Evolutionary conservation across 1,284 basidiomycete species (phyloP), one percentile per base, ranked within the genome.

Genomic region (Moesziomyces globuligerus): DNA sequence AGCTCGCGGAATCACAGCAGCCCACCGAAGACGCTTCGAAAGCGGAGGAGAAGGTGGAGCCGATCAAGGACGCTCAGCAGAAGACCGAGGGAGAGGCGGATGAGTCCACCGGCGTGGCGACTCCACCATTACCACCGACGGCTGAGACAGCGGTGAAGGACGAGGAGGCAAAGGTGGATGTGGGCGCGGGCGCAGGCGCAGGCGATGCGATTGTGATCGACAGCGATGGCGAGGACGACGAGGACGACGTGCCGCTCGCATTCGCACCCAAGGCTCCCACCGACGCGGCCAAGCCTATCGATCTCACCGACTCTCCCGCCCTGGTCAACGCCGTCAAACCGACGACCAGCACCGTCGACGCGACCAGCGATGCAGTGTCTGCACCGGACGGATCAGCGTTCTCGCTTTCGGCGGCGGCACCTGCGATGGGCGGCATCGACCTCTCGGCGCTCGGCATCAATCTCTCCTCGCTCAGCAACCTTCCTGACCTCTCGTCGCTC

Each of bases 231-330:
- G 60, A 54, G 23, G 51, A 64, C 15, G 61, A 70, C 41, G 69
- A 72, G 37, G 70, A 72, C 48, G 70, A 72, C 23, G 59, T 72
- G 7, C 70, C 70, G 13, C 56, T 72, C 1, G 70, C 70, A 15
- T 59, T 68, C 18, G 64, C 52, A 8, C 69, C 69, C 34, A 72
- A 72, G 26, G 32, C 57, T 17, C 52, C 47, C 1, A 38, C 34
- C 0, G 44, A 37, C 1, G 25, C 47, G 2, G 36, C 34, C 10
- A 64, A 65, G 13, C n/a, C 68, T 13, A 66, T 66, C 36, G 68
- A 71, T 24, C 58, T 71, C 5, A 71, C 68, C 7, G 49, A 65
- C 15, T 65, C 61, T 13, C 68, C 68, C 13, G 51, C 60, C 1
- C 46, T 61, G 3, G 23, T 41, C 0, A 57, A 56, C 18, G 48